phyloP scores from a whole-genome alignment of 305 asterid species.

The Solanum hybrid region DNA sequence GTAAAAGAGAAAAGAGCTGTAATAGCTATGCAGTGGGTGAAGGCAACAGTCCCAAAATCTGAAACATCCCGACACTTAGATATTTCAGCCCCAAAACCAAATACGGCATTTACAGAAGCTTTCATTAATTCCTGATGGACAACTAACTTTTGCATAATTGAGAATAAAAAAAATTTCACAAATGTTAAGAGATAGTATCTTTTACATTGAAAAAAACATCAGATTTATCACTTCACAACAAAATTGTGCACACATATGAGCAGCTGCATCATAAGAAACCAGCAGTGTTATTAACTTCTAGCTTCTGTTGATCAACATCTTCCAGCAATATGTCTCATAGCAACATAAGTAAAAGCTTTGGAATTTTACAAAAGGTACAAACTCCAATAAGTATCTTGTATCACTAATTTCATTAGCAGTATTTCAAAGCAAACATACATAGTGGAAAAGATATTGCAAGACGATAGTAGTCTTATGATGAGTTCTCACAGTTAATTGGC shows the following conservation, averaged over 20 bases:
- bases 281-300: neutral
- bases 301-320: neutral
- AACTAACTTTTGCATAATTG: neutral
- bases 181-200: neutral
- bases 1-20: neutral
- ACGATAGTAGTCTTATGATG: neutral
- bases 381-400: neutral
- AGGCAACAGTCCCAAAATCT: neutral
- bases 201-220: neutral
- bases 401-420: neutral
- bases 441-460: neutral
- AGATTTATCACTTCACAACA: neutral
- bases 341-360: neutral
- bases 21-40: neutral
- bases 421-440: neutral
- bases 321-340: neutral
- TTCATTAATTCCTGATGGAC: neutral
- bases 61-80: neutral
- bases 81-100: neutral
- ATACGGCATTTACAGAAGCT: neutral
- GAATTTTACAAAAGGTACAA: neutral
- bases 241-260: neutral
- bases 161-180: neutral
- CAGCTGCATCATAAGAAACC: neutral
- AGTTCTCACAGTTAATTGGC: neutral